Conservation (phyloP, 345 rosid genomes). For the Eucalyptus marginata region DNA sequence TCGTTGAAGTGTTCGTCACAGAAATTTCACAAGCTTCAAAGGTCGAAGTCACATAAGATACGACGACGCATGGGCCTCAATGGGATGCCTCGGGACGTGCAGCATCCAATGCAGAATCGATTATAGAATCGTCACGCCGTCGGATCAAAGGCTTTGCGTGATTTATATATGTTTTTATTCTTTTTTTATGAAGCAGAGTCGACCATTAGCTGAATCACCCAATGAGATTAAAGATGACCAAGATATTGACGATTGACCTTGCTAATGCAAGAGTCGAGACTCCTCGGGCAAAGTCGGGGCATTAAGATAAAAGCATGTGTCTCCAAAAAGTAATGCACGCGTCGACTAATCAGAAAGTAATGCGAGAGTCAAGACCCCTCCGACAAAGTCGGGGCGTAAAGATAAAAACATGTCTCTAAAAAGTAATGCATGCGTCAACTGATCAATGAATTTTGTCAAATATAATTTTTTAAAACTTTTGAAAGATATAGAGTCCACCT, state of each 20-base stretch:
- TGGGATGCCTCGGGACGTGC: neutral
- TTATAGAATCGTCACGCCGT: neutral
- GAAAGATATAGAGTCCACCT: neutral
- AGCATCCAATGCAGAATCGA: neutral
- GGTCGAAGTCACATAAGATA: neutral
- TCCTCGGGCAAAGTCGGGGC: neutral
- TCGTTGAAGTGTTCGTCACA: accelerated
- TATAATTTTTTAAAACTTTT: too few relatives aligned
- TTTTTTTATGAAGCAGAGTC: neutral
- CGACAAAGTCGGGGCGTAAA: accelerated
- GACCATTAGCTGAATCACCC: neutral
- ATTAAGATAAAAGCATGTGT: neutral
- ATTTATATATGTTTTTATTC: neutral
- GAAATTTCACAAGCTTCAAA: neutral
- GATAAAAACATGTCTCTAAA: accelerated
- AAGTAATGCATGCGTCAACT: accelerated
- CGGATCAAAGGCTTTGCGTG: neutral
- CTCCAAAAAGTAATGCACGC: neutral
- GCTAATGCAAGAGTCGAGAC: neutral
- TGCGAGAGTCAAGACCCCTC: neutral
- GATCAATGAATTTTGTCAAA: accelerated
- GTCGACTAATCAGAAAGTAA: neutral
- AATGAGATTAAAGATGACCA: neutral
- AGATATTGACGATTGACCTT: neutral
- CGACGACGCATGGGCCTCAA: neutral